phyloP scores from a whole-genome alignment of 495 filamentous ascomycete genomes.

The Astrocystis sublimbata region DNA sequence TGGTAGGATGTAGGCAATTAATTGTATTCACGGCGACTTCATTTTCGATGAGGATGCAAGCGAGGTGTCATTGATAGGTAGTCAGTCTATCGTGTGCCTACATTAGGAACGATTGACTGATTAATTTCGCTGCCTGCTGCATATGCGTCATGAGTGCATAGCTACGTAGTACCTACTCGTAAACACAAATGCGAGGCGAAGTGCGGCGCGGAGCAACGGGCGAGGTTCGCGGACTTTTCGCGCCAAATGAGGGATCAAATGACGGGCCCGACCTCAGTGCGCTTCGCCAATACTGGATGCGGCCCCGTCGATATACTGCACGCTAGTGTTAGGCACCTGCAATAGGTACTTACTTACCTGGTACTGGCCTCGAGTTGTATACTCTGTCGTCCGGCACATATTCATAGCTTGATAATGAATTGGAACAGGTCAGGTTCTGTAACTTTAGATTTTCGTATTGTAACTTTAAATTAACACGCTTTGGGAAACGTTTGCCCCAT shows the following conservation, averaged over 20 bases:
- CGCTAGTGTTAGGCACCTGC: background rate
- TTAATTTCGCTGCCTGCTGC: conserved; percentile 11
- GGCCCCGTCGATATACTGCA: background rate
- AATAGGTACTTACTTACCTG: background rate
- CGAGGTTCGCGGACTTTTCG: conserved; percentile 15
- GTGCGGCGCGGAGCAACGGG: background rate
- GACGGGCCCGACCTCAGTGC: background rate
- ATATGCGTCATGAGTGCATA: background rate
- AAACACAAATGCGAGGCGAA: too few species aligned
- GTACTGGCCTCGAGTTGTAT: background rate
- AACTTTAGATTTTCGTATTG: too few species aligned
- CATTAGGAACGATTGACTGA: background rate
- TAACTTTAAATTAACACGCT: too few species aligned
- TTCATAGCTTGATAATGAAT: too few species aligned
- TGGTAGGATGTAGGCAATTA: background rate
- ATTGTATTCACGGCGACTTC: background rate
- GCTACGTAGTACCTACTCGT: background rate
- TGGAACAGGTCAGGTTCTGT: too few species aligned
- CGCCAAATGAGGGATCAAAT: background rate
- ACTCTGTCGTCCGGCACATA: background rate
- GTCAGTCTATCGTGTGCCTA: too few species aligned
- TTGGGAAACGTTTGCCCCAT: too few species aligned
- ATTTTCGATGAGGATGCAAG: background rate
- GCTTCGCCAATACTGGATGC: background rate
- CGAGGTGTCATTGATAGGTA: conserved; percentile 2